A percentile compares a stretch with the other conserved stretches of the same genome.
Conservation (phyloP, 345 rosid species). For the Murraya paniculata region DNA sequence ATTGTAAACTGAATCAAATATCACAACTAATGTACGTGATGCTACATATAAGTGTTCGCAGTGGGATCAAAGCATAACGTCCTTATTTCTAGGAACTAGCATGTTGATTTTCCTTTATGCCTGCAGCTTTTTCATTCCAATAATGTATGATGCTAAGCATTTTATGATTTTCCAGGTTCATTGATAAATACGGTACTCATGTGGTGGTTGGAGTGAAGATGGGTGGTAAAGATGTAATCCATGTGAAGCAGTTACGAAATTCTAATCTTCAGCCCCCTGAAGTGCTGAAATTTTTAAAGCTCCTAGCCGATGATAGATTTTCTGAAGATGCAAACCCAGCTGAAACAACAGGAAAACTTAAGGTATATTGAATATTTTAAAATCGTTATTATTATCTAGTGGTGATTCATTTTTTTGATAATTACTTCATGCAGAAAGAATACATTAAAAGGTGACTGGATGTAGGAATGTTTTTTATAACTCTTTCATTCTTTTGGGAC, state of each 20-base stretch:
- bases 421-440: neutral
- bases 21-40: neutral
- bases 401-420: neutral
- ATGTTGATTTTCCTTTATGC: neutral
- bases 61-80: neutral
- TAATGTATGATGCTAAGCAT: neutral
- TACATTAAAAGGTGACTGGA: neutral
- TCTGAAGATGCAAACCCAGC: conserved; percentile 31
- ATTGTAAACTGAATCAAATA: neutral
- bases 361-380: conserved; percentile 35
- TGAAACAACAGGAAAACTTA: conserved; percentile 30
- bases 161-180: conserved; percentile 47
- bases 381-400: neutral
- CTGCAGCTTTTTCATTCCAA: neutral
- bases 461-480: neutral
- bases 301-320: conserved; percentile 59
- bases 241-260: conserved; percentile 64
- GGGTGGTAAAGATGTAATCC: conserved; percentile 87
- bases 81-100: neutral
- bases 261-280: conserved; percentile 56
- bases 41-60: neutral
- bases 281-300: conserved; percentile 66
- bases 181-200: conserved; percentile 86
- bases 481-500: neutral
- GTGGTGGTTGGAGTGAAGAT: conserved; percentile 70